Percentiles rank a stretch among this genome's conserved stretches.
These are phyloP conservation scores for Gossypium mustelinum DNA, from an alignment of 345 rosid genomes.

Conservation along the genomic window DNA sequence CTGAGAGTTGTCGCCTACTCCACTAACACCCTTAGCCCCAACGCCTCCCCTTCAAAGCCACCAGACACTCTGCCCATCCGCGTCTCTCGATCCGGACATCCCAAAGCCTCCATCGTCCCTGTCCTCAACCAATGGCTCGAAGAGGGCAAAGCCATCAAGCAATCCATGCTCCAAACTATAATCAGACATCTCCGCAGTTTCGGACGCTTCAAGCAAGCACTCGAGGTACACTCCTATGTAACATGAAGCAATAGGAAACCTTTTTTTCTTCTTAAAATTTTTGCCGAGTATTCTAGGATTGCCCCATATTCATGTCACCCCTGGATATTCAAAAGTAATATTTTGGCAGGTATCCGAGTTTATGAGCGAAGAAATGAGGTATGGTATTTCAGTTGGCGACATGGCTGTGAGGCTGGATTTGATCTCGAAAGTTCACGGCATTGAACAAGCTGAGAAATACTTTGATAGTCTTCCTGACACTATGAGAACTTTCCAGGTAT, in stretches of 20 bases:
- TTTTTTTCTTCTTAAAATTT: not conserved
- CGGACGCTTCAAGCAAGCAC: slow-evolving; percentile 45
- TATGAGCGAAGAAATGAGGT: slow-evolving; percentile 31
- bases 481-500: slow-evolving; percentile 31
- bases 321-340: not conserved
- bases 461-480: slow-evolving; percentile 28
- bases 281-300: not conserved
- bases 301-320: not conserved
- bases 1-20: slow-evolving; percentile 17
- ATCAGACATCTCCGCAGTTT: slow-evolving; percentile 38
- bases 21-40: not conserved
- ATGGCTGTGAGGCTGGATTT: slow-evolving; percentile 50
- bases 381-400: slow-evolving; percentile 29
- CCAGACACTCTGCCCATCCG: slow-evolving; percentile 33
- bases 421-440: slow-evolving; percentile 44
- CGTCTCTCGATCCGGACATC: slow-evolving; percentile 34
- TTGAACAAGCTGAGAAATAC: slow-evolving; percentile 38
- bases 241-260: not conserved
- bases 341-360: slow-evolving; percentile 41
- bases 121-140: slow-evolving; percentile 52
- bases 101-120: slow-evolving; percentile 28
- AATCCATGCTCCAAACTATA: slow-evolving; percentile 27
- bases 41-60: slow-evolving; percentile 16
- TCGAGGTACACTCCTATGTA: slow-evolving; percentile 29
- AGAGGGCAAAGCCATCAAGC: slow-evolving; percentile 33